Evolutionary conservation across 371 early-diverging fungal genomes (phyloP).

Genomic region (Synchytrium microbalum): DNA sequence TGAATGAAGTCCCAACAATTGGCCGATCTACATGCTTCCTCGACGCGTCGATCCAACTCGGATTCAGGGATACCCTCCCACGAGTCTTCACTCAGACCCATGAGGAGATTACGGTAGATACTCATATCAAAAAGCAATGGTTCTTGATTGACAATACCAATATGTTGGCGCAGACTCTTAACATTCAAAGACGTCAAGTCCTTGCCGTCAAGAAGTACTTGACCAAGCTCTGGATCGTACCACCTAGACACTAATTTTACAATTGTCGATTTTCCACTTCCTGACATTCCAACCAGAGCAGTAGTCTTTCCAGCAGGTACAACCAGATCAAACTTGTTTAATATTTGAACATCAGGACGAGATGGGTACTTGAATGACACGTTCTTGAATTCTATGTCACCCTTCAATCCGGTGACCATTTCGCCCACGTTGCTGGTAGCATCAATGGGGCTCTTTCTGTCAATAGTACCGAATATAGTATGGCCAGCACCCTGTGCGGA

Average conservation of each 20-base stretch:
- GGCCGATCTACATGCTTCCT: slow-evolving; percentile 49
- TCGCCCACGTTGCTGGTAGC: too few relatives aligned
- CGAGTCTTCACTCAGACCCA: slow-evolving; percentile 15
- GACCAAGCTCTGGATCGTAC: slow-evolving; percentile 49
- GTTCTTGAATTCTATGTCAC: slow-evolving; percentile 31
- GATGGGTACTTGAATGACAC: slow-evolving; percentile 28
- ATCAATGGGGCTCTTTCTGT: too few relatives aligned
- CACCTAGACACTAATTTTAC: slow-evolving; percentile 83
- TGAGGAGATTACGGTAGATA: slow-evolving; percentile 64
- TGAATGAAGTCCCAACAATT: slow-evolving; percentile 67
- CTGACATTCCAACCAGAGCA: slow-evolving; percentile 58
- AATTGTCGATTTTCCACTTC: slow-evolving; percentile 82
- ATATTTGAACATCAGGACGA: slow-evolving; percentile 14
- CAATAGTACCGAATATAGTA: too few relatives aligned
- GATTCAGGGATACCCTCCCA: neutral
- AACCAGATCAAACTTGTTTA: slow-evolving; percentile 11
- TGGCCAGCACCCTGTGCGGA: too few relatives aligned
- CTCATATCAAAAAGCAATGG: slow-evolving; percentile 80
- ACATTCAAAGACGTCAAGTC: slow-evolving; percentile 33
- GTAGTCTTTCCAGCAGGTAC: slow-evolving; percentile 46
- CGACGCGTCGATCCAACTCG: slow-evolving; percentile 23
- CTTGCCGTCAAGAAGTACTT: slow-evolving; percentile 31
- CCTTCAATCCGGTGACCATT: too few relatives aligned
- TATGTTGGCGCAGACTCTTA: slow-evolving; percentile 57
- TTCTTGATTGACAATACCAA: slow-evolving; percentile 84